phyloP scores from a whole-genome alignment of 768 basidiomycete species.

The Pleurotus tuoliensis region DNA sequence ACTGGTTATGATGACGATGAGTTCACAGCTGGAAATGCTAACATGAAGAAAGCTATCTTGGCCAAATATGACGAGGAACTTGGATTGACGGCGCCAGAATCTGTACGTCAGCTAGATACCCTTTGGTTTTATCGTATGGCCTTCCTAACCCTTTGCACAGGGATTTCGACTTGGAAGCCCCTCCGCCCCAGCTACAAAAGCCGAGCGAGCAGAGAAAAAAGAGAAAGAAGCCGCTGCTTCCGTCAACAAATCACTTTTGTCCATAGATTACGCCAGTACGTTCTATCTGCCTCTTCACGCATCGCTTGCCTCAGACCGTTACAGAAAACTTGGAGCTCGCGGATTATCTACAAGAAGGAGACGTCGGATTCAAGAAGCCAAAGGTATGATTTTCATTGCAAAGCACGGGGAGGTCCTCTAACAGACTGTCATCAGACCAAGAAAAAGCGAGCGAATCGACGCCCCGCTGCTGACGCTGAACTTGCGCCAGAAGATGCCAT shows the following conservation, averaged over 20 bases:
- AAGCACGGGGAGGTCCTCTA: constrained; percentile 9
- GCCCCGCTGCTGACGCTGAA: constrained; percentile 50
- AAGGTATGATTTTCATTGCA: constrained; percentile 49
- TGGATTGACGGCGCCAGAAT: constrained; percentile 60
- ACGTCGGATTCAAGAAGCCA: constrained; percentile 91
- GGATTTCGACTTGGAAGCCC: constrained; percentile 85
- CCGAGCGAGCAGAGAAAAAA: constrained; percentile 39
- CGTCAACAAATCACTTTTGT: constrained; percentile 77
- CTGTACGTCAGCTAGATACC: constrained; percentile 37
- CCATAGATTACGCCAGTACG: constrained; percentile 89
- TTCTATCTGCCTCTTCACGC: constrained; percentile 13
- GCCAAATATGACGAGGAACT: constrained; percentile 94
- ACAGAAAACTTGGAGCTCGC: constrained; percentile 78
- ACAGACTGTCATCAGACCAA: constrained; percentile 57
- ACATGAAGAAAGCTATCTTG: constrained; percentile 79
- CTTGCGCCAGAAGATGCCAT: constrained; percentile 52
- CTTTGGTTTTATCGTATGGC: neutral
- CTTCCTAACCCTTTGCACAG: constrained; percentile 32
- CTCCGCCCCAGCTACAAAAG: constrained; percentile 31
- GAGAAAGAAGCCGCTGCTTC: constrained; percentile 50
- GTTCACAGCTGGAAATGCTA: constrained; percentile 68
- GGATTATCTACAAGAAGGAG: constrained; percentile 92
- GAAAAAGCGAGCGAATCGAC: constrained; percentile 82
- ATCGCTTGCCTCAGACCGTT: constrained; percentile 12
- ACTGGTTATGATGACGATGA: constrained; percentile 98